Evolutionary conservation across 2,329 filamentous ascomycete species (phyloP).

Genomic region (Aspergillus sp.): DNA sequence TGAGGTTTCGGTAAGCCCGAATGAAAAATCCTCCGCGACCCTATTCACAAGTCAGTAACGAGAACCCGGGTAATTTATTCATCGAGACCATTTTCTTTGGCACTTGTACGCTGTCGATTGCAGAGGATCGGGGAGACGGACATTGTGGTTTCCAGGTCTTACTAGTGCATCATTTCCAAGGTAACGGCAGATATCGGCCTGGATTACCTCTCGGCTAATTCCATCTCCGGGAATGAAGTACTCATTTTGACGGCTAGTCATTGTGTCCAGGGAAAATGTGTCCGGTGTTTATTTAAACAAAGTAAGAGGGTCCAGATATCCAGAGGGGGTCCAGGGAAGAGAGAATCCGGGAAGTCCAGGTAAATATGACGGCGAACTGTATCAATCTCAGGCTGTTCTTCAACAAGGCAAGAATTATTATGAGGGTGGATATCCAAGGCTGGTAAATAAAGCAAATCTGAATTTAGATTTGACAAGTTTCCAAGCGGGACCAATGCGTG

Average conservation of each 20-base stretch:
- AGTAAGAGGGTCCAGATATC: conserved; percentile 29
- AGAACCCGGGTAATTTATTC: conserved; percentile 3
- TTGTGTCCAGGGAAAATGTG: conserved; percentile 31
- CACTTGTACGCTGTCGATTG: not conserved
- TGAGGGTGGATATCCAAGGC: conserved; percentile 24
- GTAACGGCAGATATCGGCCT: conserved; percentile 80
- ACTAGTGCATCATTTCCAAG: conserved; percentile 79
- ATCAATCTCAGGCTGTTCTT: conserved; percentile 17
- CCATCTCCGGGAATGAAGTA: conserved; percentile 79
- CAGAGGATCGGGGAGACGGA: conserved; percentile 45
- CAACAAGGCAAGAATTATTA: conserved; percentile 24
- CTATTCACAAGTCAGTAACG: conserved; percentile 47
- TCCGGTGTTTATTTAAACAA: conserved; percentile 24
- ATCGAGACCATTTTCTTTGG: not conserved
- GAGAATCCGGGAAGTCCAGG: conserved; percentile 20
- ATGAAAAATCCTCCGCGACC: conserved; percentile 72
- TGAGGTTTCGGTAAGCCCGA: conserved; percentile 75
- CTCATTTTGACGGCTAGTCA: conserved; percentile 61
- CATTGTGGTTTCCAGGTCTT: conserved; percentile 71
- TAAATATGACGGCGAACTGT: conserved; percentile 14
- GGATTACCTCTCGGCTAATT: conserved; percentile 81
- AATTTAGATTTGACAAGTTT: conserved; percentile 16
- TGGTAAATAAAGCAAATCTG: conserved; percentile 22
- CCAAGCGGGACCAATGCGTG: conserved; percentile 17
- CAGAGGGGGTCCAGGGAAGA: conserved; percentile 23